A percentile compares a stretch with the other conserved stretches of the same genome.
These are phyloP conservation scores for Fraxinus velutina DNA, from an alignment of 305 asterid species.

Conservation along the genomic window DNA sequence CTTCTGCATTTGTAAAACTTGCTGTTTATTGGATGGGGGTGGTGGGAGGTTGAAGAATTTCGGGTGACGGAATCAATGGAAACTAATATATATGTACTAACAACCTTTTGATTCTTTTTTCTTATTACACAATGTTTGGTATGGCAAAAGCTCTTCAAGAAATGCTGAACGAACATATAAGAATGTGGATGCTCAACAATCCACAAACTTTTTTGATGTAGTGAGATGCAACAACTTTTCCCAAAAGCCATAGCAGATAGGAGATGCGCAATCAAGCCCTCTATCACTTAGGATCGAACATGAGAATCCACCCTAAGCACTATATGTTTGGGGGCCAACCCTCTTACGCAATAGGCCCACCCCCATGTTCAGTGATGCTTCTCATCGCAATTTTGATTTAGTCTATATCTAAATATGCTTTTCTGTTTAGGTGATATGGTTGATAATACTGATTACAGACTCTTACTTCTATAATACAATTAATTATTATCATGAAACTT, in stretches of 20 bases:
- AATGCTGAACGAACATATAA: not conserved
- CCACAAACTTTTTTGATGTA: no score
- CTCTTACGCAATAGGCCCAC: not conserved
- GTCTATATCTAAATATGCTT: not conserved
- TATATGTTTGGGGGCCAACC: not conserved
- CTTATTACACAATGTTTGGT: not conserved
- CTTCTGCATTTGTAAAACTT: not conserved
- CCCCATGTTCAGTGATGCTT: not conserved
- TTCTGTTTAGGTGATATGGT: not conserved
- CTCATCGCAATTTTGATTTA: not conserved
- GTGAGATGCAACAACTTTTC: no score
- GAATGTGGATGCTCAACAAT: not conserved
- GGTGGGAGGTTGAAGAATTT: not conserved
- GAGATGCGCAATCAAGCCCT: not conserved
- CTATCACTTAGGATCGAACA: not conserved
- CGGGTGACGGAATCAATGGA: not conserved
- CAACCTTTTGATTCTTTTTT: not conserved
- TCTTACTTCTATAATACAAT: not conserved
- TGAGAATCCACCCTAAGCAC: not conserved
- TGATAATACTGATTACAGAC: not conserved
- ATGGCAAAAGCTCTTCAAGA: not conserved
- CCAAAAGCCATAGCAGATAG: not conserved
- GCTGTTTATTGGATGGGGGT: not conserved
- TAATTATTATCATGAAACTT: not conserved
- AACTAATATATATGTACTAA: not conserved